A percentile compares a stretch with the other conserved stretches of the same genome.
Conservation (phyloP, 768 basidiomycete genomes). For the Dentipellis fragilis region DNA sequence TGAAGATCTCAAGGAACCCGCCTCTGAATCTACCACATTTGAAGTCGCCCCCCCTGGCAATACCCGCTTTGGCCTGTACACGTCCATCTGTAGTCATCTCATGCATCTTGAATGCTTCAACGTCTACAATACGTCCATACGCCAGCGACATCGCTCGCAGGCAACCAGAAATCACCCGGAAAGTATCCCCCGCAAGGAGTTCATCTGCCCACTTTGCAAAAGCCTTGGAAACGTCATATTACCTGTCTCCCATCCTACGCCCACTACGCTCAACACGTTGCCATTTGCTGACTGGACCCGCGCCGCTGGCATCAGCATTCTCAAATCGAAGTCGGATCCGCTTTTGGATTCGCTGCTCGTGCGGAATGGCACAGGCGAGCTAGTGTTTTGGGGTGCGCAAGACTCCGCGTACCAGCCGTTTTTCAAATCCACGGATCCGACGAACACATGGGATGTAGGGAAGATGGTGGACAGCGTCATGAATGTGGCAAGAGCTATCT, state of each 20-base stretch:
- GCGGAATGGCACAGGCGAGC: conserved; percentile 76
- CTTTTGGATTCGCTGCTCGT: conserved; percentile 65
- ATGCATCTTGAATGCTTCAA: conserved; percentile 97
- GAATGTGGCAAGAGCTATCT: conserved; percentile 66
- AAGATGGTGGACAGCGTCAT: conserved; percentile 88
- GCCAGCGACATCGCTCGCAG: conserved; percentile 80
- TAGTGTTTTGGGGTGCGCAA: conserved; percentile 82
- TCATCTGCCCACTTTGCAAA: conserved; percentile 95
- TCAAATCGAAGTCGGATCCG: conserved; percentile 73
- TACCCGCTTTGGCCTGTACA: conserved; percentile 77
- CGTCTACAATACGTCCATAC: conserved; percentile 77
- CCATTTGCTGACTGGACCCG: conserved; percentile 88
- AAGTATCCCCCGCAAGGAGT: conserved; percentile 87
- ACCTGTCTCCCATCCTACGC: conserved; percentile 55
- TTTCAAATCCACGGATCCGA: conserved; percentile 39
- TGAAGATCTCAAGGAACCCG: conserved; percentile 39
- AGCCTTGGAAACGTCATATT: conserved; percentile 91
- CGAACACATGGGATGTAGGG: conserved; percentile 46
- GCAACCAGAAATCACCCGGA: conserved; percentile 92
- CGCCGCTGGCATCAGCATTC: conserved; percentile 77
- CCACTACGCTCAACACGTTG: conserved; percentile 38
- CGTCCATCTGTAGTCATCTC: conserved; percentile 89
- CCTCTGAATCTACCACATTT: conserved; percentile 37
- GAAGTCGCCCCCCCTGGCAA: conserved; percentile 64
- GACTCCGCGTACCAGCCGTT: conserved; percentile 58